Conservation (phyloP, 1,139 yeast species). For the Suhomyces bokatorum region DNA sequence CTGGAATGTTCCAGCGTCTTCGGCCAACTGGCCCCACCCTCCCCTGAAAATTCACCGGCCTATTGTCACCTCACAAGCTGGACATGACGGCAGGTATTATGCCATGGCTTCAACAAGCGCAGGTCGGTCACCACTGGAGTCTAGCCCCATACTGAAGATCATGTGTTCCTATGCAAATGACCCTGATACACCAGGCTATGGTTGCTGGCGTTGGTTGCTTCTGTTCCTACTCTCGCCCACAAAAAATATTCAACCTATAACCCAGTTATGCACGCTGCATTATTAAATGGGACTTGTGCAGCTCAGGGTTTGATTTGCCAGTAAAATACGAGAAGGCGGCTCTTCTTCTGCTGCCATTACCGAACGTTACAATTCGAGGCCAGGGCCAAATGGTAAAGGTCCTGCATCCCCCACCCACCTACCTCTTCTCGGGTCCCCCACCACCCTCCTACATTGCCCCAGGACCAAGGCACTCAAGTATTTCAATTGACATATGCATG, state of each 20-base stretch:
- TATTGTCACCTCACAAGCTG: no score
- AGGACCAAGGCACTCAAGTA: neutral
- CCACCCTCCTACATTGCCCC: no score
- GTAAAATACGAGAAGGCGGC: neutral
- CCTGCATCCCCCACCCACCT: no score
- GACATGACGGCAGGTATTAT: no score
- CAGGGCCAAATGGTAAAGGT: no score
- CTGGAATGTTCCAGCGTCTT: neutral
- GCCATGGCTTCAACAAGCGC: no score
- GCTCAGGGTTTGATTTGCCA: neutral
- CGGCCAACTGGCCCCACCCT: neutral
- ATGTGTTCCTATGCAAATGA: neutral
- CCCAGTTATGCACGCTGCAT: no score
- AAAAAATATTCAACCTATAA: no score
- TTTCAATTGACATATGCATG: slow-evolving; percentile 3
- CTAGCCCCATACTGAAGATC: neutral
- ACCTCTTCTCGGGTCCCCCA: neutral
- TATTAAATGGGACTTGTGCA: no score
- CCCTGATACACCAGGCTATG: neutral
- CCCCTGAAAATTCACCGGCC: no score
- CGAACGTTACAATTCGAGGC: no score
- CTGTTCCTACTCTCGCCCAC: neutral
- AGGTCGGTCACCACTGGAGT: neutral
- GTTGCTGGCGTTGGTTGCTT: neutral
- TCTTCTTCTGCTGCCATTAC: no score